A percentile compares a stretch with the other conserved stretches of the same genome.
phyloP scores from a whole-genome alignment of 78 protist species.

The Goniomonas avonlea region DNA sequence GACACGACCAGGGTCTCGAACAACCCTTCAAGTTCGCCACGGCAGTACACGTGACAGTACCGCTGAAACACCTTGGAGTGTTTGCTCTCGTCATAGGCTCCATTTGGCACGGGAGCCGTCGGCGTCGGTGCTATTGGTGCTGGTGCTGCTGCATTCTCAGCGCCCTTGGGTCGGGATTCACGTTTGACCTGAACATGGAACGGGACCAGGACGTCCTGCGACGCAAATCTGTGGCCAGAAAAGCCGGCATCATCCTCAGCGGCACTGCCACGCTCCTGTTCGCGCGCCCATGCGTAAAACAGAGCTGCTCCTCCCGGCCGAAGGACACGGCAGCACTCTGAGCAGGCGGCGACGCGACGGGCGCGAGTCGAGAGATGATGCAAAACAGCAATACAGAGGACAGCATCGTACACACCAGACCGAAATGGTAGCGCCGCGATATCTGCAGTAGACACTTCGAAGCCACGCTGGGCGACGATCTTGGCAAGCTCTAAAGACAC shows the following conservation, averaged over 20 bases:
- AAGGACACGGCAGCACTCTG: neutral
- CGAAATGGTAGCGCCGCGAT: neutral
- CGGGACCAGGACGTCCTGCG: constrained; percentile 12
- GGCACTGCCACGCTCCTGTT: neutral
- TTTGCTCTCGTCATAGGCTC: neutral
- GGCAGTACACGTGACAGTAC: constrained; percentile 23
- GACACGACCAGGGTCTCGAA: neutral
- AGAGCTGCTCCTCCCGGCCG: neutral
- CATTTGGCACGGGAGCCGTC: too few species aligned
- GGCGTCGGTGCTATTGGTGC: too few species aligned
- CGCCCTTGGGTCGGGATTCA: neutral
- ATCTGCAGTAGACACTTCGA: neutral
- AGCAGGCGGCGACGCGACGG: neutral
- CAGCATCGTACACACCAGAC: neutral
- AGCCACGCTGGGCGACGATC: neutral
- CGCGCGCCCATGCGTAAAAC: constrained; percentile 19
- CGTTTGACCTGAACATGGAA: neutral
- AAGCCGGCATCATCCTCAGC: neutral
- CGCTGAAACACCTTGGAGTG: constrained; percentile 1
- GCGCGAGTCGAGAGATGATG: constrained; percentile 14
- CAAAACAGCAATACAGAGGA: constrained; percentile 19
- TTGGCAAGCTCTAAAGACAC: neutral
- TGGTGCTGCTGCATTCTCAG: neutral
- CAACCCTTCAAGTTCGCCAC: neutral
- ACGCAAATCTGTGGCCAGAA: neutral